Base-by-base conservation (phyloP, 2,329 filamentous ascomycete species). In the Cadophora gregata region DNA sequence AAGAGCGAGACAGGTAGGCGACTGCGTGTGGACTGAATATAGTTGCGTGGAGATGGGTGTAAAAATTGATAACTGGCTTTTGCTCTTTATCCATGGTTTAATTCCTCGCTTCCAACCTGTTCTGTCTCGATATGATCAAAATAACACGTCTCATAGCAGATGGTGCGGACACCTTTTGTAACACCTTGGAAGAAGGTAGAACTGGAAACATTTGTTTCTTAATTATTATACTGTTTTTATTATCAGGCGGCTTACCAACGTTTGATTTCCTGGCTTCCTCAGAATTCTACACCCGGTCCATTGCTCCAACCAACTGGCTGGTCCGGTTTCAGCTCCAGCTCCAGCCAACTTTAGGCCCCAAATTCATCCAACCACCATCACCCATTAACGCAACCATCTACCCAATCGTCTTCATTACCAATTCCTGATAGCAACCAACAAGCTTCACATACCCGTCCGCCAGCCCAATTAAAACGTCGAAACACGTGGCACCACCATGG, bases 51-150 rank as follows among this genome's bases (percentile, higher is more conserved):
- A 58, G 21, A 42, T 36, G 21, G 38, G 19, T 38, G 31, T 42
- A n/a, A 19, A 25, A 58, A 58, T 25, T 58, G 55, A 58, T 58
- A n/a, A 42, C 31, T 58, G 21, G 4, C 25, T 58, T 21, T 58
- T 16, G 10, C 8, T 42, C 21, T 38, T 38, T 12, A 31, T 19
- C 29, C 53, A 24, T 56, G 53, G 3, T 25, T 58, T 27, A 1
- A 8, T 8, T 9, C 7, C 19, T 47, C 21, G 42, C 19, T 47
- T 42, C 4, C 6, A 33, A 5, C 10, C 14, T 42, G 38, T 12
- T 42, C 38, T 42, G 38, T 9, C 14, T 42, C 8, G 8, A 4
- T 12, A n/a, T n/a, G n/a, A n/a, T n/a, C n/a, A n/a, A n/a, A n/a
- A n/a, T n/a, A n/a, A n/a, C n/a, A n/a, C n/a, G n/a, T n/a, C n/a